Evolutionary conservation across 2,329 filamentous ascomycete genomes (phyloP), one percentile per base, ranked within the genome.

Genomic region (Neofusicoccum ribis): DNA sequence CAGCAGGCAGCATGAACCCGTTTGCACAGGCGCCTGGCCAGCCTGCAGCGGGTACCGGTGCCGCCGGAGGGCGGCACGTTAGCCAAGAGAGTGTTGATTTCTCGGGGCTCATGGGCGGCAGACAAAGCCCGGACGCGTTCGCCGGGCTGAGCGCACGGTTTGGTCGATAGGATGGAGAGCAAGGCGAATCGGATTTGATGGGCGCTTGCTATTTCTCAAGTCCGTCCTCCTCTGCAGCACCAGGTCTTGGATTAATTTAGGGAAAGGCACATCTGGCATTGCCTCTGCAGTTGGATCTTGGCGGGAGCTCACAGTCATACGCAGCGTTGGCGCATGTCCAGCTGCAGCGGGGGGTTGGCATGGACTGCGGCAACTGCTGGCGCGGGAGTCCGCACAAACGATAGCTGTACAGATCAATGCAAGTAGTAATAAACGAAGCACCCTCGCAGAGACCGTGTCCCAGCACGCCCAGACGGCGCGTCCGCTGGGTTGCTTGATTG

Each of bases 71-170:
- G 34, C 71, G 85, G 72, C 77, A 86, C 79, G 76, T 79, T 15
- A 93, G 89, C 71, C 85, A 90, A 56, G 91, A 93, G 72, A 93
- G 90, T 75, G 86, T 91, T 74, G 81, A 82, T 66, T 84, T 84
- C 67, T 86, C 82, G 64, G 83, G 88, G 69, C 85, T 90, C 46
- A 82, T 87, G 75, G 85, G 71, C 70, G 91, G 91, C 9, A 82
- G 91, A 47, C 90, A 93, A 72, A 92, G 90, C 70, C 91, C 91
- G 3, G 91, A 93, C 76, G 91, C 91, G 14, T 93, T 93, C 82
- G 87, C 90, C 2, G 91, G 89, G 59, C 80, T 93, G 68, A 92
- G 89, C 71, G 87, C 89, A 17, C 41, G 63, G 14, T 64, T 64
- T n/a, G 52, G 63, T 9, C 52, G 63, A 31, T 58, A 39, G 47